phyloP scores from a whole-genome alignment of 805 yeast species.

The Grigorovia yakushimaensis region DNA sequence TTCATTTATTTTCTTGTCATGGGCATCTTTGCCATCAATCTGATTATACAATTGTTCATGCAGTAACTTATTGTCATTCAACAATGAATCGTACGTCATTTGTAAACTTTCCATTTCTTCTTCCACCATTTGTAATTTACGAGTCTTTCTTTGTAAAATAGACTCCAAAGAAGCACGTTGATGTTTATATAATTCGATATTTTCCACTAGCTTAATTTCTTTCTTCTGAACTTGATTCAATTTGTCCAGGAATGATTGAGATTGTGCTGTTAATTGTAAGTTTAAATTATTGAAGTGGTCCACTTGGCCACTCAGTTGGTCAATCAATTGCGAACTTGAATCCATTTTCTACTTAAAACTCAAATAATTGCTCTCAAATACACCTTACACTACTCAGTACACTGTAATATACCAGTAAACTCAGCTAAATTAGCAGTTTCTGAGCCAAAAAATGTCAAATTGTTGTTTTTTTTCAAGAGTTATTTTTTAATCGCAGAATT shows the following conservation, averaged over 20 bases:
- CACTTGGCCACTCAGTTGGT: constrained; percentile 36
- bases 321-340: constrained; percentile 29
- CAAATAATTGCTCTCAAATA: too few relatives aligned
- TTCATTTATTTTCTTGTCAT: background rate
- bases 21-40: background rate
- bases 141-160: constrained; percentile 45
- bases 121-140: constrained; percentile 50
- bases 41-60: constrained; percentile 1
- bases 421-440: too few relatives aligned
- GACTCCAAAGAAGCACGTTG: constrained; percentile 46
- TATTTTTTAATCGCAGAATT: too few relatives aligned
- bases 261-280: constrained; percentile 31
- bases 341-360: background rate
- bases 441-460: too few relatives aligned
- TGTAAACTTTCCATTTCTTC: constrained; percentile 6
- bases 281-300: constrained; percentile 41
- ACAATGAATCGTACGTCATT: background rate
- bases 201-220: constrained; percentile 41
- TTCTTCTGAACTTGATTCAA: constrained; percentile 35
- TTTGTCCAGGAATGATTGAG: constrained; percentile 44
- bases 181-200: constrained; percentile 58
- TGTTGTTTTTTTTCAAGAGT: too few relatives aligned
- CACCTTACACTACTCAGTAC: too few relatives aligned
- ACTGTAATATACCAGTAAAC: background rate
- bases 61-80: background rate